A percentile compares a stretch with the other conserved stretches of the same genome.
Evolutionary conservation across 805 yeast genomes (phyloP).

Genomic region (Cyberlindnera xylosilytica): DNA sequence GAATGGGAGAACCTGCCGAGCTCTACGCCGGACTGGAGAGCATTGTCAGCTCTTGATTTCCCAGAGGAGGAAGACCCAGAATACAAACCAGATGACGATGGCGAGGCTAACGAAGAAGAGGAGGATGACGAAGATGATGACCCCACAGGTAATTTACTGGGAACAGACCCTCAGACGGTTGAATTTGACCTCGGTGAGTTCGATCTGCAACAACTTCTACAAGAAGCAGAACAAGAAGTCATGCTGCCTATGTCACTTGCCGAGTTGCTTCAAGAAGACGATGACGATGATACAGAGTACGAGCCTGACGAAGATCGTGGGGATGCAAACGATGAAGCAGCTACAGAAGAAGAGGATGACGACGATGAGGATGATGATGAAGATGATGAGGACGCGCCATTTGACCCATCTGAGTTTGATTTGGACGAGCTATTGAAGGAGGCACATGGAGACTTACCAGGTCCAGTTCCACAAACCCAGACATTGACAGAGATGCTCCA

Average conservation of each 20-base stretch:
- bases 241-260: constrained; percentile 3
- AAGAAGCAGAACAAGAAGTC: constrained; percentile 8
- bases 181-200: constrained; percentile 2
- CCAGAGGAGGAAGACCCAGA: constrained; percentile 15
- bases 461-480: background rate
- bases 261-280: constrained; percentile 1
- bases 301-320: constrained; percentile 12
- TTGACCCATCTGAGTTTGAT: constrained; percentile 2
- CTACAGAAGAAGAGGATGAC: background rate
- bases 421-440: constrained; percentile 1
- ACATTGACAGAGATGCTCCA: constrained; percentile 7
- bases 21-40: constrained; percentile 12
- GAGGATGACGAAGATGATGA: constrained; percentile 4
- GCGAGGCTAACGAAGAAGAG: constrained; percentile 6
- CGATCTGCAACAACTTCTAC: constrained; percentile 5
- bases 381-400: constrained; percentile 4
- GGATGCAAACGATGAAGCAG: constrained; percentile 1
- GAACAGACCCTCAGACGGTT: background rate
- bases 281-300: constrained; percentile 14
- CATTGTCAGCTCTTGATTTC: constrained; percentile 5
- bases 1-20: constrained; percentile 3
- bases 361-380: background rate
- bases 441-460: background rate
- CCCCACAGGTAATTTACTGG: too few relatives aligned
- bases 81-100: constrained; percentile 12